Base-by-base conservation (phyloP, 2,329 filamentous ascomycete genomes). In the Fusarium brevicatenulatum region DNA sequence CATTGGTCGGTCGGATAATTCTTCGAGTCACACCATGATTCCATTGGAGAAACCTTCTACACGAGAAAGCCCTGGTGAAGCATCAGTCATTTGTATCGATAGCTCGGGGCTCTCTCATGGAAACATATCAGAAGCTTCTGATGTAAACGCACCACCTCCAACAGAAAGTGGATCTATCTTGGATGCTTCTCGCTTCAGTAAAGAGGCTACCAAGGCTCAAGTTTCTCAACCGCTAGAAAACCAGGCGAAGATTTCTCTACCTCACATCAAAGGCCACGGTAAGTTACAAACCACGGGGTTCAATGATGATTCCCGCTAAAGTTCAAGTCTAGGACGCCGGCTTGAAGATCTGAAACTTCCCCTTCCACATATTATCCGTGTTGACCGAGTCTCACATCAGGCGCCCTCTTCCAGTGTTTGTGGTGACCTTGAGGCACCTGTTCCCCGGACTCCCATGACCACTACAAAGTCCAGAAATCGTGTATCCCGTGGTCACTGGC, bases 341-440 rank as follows among this genome's bases (percentile, higher is more conserved):
- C 23, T 66, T 9, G 37, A 72, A 23, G 47, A 49, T 25, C 23
- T 72, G 15, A 72, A 69, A 28, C 46, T 72, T 19, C 68, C 63
- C 13, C 44, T 72, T 25, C 65, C 68, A 52, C 63, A 62, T 19
- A 55, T 67, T n/a, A 11, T 34, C 2, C 69, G 55, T 32, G 18
- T 18, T 18, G 43, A 19, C 62, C 42, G 52, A 47, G 9, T 42
- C 15, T 52, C 49, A 13, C 59, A 58, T 19, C 60, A 58, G 13
- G 57, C 65, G 7, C 69, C 76, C 9, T 70, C 78, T 32, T 63
- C 64, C 9, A 80, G 75, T 37, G 43, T 54, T n/a, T 82, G 80
- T 47, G 80, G 80, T 18, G 81, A 82, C 42, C 68, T 82, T 25
- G 80, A 82, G 60, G 47, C 68, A 12, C 80, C 80, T 32, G 65